A percentile compares a stretch with the other conserved stretches of the same genome.
Evolutionary conservation across 257 asterid species (phyloP).

Genomic region (Jacaranda mimosifolia): DNA sequence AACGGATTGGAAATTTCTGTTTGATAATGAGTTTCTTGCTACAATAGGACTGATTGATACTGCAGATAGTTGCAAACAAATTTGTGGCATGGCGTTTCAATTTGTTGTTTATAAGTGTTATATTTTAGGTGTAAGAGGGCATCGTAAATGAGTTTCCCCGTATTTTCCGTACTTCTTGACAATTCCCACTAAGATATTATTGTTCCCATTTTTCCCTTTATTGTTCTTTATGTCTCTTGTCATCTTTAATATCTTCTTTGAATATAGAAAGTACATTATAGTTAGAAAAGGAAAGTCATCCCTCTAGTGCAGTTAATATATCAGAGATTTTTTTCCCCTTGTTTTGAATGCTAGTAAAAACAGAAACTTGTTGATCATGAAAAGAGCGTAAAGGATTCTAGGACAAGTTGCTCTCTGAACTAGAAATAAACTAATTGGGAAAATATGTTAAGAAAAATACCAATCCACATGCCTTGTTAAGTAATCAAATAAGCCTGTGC

Average conservation of each 20-base stretch:
- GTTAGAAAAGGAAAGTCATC: too few species aligned
- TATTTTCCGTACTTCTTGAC: neutral
- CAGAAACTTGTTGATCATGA: slow-evolving; percentile 2
- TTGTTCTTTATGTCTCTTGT: neutral
- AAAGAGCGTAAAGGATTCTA: neutral
- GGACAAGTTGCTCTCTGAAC: neutral
- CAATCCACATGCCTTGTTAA: neutral
- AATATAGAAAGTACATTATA: neutral
- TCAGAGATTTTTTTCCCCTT: neutral
- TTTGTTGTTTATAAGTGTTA: neutral
- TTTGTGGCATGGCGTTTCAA: neutral
- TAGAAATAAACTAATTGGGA: neutral
- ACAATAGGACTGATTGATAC: neutral
- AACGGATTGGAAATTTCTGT: neutral
- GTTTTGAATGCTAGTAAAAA: neutral
- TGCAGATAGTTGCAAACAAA: neutral
- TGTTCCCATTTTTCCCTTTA: neutral
- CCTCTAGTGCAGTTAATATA: neutral
- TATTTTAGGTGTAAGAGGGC: neutral
- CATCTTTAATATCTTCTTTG: neutral
- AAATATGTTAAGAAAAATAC: neutral
- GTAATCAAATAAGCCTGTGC: neutral
- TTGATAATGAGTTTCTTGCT: neutral
- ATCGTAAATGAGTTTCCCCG: neutral
- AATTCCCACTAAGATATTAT: neutral